These are phyloP conservation scores for Zymoseptoria passerinii DNA, from an alignment of 2,329 filamentous ascomycete genomes.

Conservation along the genomic window DNA sequence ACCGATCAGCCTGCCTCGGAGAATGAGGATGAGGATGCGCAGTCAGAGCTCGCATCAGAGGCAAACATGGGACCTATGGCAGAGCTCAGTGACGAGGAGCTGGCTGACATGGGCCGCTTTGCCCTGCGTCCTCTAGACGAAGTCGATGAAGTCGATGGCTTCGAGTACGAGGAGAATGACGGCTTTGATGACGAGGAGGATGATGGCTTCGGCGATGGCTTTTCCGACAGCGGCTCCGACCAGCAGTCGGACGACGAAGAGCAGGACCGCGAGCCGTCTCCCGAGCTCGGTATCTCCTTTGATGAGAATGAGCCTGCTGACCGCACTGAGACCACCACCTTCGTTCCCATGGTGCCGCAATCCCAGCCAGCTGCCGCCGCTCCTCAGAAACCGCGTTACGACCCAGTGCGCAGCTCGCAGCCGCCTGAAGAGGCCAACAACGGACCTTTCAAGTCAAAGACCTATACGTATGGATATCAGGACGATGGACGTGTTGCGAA, in stretches of 20 bases:
- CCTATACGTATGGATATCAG: slow-evolving; percentile 12
- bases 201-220: slow-evolving; percentile 3
- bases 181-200: slow-evolving; percentile 9
- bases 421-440: slow-evolving; percentile 3
- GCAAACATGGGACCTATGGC: background rate
- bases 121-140: background rate
- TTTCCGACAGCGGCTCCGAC: slow-evolving; percentile 3
- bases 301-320: slow-evolving; percentile 1
- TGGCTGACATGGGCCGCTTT: slow-evolving; percentile 1
- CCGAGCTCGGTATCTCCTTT: slow-evolving; percentile 9
- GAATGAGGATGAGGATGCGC: background rate
- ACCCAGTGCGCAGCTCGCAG: slow-evolving; percentile 21
- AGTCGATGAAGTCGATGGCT: slow-evolving; percentile 6
- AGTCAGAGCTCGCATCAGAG: background rate
- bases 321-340: slow-evolving; percentile 8
- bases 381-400: slow-evolving; percentile 17
- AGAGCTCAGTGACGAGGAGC: slow-evolving; percentile 5
- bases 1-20: background rate
- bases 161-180: slow-evolving; percentile 14
- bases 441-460: slow-evolving; percentile 1
- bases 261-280: slow-evolving; percentile 8
- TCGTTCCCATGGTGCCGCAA: slow-evolving; percentile 6
- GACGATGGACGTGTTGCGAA: slow-evolving; percentile 2
- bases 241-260: slow-evolving; percentile 1
- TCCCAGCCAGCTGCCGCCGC: background rate